These are phyloP conservation scores for Sugiyamaella chiloensis DNA, from an alignment of 805 yeast genomes.

Conservation along the genomic window DNA sequence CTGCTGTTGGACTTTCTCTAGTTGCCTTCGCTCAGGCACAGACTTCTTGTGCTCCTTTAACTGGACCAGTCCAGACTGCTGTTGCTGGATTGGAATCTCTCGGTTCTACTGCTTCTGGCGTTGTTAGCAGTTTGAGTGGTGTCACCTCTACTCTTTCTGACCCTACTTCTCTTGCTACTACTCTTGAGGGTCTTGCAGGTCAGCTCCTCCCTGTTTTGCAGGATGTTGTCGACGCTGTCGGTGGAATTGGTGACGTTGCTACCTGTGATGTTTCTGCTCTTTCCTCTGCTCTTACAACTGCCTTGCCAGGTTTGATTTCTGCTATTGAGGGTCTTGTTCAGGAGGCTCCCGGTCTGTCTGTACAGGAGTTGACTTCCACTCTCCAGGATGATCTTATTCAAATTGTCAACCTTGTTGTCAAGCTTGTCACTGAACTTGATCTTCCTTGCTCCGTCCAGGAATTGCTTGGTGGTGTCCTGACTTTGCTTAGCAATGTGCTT, in stretches of 20 bases:
- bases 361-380: conserved; percentile 6
- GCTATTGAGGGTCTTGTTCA: conserved; percentile 3
- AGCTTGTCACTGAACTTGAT: conserved; percentile 6
- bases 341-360: conserved; percentile 8
- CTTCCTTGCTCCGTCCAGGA: conserved; percentile 5
- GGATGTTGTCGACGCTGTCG: not conserved
- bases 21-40: conserved; percentile 7
- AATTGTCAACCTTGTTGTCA: conserved; percentile 5
- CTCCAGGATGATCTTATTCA: conserved; percentile 5
- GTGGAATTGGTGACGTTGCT: conserved; percentile 4
- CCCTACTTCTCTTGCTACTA: conserved; percentile 1
- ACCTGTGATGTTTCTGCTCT: conserved; percentile 8
- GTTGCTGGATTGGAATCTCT: conserved; percentile 4
- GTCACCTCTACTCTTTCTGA: not conserved
- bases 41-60: conserved; percentile 9
- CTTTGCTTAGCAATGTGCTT: not conserved
- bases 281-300: not conserved
- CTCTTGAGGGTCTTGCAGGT: conserved; percentile 8
- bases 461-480: conserved; percentile 1
- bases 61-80: conserved; percentile 5
- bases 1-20: conserved; percentile 2
- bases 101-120: not conserved
- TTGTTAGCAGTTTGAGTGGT: conserved; percentile 3
- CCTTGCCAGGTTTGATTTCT: conserved; percentile 6
- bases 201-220: conserved; percentile 2